Percentiles rank a stretch among this genome's conserved stretches.
Conservation (phyloP, 2,329 filamentous ascomycete species). For the Aureobasidium subglaciale region DNA sequence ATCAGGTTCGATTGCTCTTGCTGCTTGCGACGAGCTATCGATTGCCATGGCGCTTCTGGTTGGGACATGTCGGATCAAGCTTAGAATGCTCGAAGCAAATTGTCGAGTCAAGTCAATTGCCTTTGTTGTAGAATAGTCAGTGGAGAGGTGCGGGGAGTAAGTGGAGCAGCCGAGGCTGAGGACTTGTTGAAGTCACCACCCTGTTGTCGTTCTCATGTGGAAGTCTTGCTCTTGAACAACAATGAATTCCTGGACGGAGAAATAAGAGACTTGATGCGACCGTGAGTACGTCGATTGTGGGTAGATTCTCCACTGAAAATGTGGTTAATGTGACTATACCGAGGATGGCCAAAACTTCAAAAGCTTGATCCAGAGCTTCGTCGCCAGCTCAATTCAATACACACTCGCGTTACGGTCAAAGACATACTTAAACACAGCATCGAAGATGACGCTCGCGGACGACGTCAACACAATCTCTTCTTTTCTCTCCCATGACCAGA, state of each 20-base stretch:
- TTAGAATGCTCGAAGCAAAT: too few species aligned
- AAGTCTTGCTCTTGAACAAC: background rate
- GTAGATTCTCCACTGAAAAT: too few species aligned
- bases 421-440: too few species aligned
- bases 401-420: too few species aligned
- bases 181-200: background rate
- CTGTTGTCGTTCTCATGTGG: background rate
- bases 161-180: background rate
- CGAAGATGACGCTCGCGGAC: background rate
- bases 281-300: too few species aligned
- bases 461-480: slow-evolving; percentile 28
- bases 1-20: slow-evolving; percentile 35
- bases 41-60: slow-evolving; percentile 29
- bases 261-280: too few species aligned
- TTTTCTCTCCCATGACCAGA: slow-evolving; percentile 28
- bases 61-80: slow-evolving; percentile 22
- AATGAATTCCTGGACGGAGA: too few species aligned
- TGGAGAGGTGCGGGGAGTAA: slow-evolving; percentile 2
- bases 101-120: too few species aligned
- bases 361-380: too few species aligned
- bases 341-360: too few species aligned
- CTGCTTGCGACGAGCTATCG: slow-evolving; percentile 37
- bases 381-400: too few species aligned
- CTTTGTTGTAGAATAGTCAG: background rate
- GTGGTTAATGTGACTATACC: too few species aligned